Conservation (phyloP, 805 yeast species). For the Candida sanyiensis region DNA sequence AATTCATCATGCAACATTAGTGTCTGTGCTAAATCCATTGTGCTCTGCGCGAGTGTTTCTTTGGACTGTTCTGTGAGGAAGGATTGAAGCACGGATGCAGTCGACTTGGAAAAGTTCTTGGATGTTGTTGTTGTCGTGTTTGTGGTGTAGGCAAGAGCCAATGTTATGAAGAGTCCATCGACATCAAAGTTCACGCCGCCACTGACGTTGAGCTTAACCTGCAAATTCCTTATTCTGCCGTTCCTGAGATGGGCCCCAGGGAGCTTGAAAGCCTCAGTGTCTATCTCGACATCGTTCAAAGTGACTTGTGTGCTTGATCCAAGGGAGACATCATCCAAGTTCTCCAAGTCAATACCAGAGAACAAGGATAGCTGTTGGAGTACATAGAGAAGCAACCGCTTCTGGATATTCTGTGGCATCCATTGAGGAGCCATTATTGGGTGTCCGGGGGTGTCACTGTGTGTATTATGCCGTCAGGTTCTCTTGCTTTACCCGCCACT, state of each 20-base stretch:
- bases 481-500: conserved; percentile 1
- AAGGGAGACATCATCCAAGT: conserved; percentile 66
- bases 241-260: conserved; percentile 60
- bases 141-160: conserved; percentile 29
- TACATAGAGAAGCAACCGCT: conserved; percentile 71
- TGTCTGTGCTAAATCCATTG: conserved; percentile 64
- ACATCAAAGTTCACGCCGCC: conserved; percentile 67
- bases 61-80: conserved; percentile 26
- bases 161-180: conserved; percentile 45
- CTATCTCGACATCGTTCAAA: conserved; percentile 60
- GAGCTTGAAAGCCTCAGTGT: conserved; percentile 60
- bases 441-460: no score
- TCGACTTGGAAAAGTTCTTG: conserved; percentile 1
- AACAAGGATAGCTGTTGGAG: conserved; percentile 77
- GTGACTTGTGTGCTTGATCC: conserved; percentile 48
- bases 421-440: conserved; percentile 39
- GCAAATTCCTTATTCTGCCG: conserved; percentile 53
- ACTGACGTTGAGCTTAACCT: conserved; percentile 55
- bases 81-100: conserved; percentile 15
- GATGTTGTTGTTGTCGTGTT: conserved; percentile 1
- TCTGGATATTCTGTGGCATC: conserved; percentile 84
- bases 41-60: conserved; percentile 62
- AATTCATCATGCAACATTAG: conserved; percentile 28
- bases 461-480: neutral
- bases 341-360: conserved; percentile 75